Base-by-base conservation (phyloP, 2,329 filamentous ascomycete genomes). In the Arthroderma sp. region DNA sequence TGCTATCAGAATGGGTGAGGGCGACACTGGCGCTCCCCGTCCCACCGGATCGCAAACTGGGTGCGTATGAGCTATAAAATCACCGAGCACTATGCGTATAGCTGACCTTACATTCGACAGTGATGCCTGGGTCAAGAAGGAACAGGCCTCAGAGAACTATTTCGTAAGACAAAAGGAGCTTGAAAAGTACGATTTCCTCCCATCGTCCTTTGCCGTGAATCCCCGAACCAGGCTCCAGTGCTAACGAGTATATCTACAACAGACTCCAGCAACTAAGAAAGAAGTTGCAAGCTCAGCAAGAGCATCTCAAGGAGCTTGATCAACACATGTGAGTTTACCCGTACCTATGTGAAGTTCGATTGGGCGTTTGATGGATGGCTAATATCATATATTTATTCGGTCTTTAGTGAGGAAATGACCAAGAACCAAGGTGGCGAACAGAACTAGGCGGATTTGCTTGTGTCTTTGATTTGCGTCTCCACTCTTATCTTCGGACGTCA, bases 41-140 rank as follows among this genome's bases (percentile, higher is more conserved):
- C 10, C 44, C 31, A 36, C 61, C 33, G 60, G 65, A 43, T 30
- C 49, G 30, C 49, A 58, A 38, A 50, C 60, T 40, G 54, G 59
- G 69, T 70, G 60, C 36, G 66, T 53, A 30, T 15, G 6, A 6
- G 33, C 9, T 31, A n/a, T 31, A 11, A 4, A 30, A 38, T 38
- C 15, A 36, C 15, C 30, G 31, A 2, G 10, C 38, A 11, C 3
- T 5, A 31, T 29, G 10, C 1, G 36, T 36, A n/a, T 48, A 39
- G 43, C 31, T 44, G 11, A 8, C 28, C 32, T 29, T 29, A 37
- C 22, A 31, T 28, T 36, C 34, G 39, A 56, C 54, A 94, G 89
- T 56, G 89, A 98, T 63, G 79, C 86, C 46, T 98, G 95, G 77
- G 86, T 82, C 70, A 83, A 82, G 70, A 86, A 91, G 57, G 91